A percentile compares a stretch with the other conserved stretches of the same genome.
Evolutionary conservation across 768 basidiomycete genomes (phyloP).

Genomic region (Tricholoma bakamatsutake): DNA sequence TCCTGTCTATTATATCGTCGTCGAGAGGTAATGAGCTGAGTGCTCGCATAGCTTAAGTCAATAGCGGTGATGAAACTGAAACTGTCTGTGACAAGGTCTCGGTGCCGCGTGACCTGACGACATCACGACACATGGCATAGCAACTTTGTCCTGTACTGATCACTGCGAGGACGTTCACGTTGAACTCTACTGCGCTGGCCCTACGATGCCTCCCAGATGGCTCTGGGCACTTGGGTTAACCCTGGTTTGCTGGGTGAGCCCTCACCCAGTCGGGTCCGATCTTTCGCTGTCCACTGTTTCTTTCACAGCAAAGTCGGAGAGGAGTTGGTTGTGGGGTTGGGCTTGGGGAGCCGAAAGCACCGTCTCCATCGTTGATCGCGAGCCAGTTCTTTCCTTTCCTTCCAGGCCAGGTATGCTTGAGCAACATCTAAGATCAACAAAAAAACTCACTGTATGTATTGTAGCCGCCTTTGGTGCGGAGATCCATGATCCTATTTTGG

Average conservation of each 20-base stretch:
- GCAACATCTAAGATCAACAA: not conserved
- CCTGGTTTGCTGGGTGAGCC: conserved; percentile 10
- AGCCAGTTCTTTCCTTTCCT: conserved; percentile 62
- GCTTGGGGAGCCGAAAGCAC: conserved; percentile 64
- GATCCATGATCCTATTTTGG: conserved; percentile 59
- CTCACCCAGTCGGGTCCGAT: conserved; percentile 25
- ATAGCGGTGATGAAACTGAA: too few species aligned
- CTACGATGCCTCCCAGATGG: conserved; percentile 16
- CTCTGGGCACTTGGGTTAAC: conserved; percentile 21
- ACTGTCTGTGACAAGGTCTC: too few species aligned
- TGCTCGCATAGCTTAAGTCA: not conserved
- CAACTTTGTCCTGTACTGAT: not conserved
- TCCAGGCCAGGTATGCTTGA: conserved; percentile 49
- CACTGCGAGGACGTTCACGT: not conserved
- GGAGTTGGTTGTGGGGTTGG: conserved; percentile 56
- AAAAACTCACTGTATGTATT: not conserved
- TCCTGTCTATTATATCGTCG: conserved; percentile 20
- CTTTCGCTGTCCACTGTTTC: conserved; percentile 11
- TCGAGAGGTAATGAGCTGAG: conserved; percentile 12
- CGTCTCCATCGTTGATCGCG: conserved; percentile 72
- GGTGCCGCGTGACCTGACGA: not conserved
- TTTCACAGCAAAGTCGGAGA: conserved; percentile 42
- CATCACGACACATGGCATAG: not conserved
- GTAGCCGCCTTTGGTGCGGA: conserved; percentile 72
- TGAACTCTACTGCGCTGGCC: conserved; percentile 1